phyloP scores from a whole-genome alignment of 1,139 yeast genomes.

The Taphrina communis region DNA sequence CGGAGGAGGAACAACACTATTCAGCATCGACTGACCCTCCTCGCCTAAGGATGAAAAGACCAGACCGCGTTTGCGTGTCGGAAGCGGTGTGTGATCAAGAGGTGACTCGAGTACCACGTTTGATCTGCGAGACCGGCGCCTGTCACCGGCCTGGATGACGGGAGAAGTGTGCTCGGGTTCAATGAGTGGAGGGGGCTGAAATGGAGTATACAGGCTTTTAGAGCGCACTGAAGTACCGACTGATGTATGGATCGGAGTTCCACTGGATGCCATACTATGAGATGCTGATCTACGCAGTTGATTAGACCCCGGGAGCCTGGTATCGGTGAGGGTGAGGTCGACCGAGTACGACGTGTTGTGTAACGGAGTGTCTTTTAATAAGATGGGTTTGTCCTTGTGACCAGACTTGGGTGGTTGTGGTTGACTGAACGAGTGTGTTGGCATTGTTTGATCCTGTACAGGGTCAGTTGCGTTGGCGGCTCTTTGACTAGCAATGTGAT shows the following conservation, averaged over 20 bases:
- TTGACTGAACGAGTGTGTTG: background rate
- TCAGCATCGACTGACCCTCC: background rate
- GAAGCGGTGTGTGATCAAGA: conserved; percentile 10
- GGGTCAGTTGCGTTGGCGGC: background rate
- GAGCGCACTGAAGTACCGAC: conserved; percentile 12
- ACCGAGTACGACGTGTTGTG: background rate
- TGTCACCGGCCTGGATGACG: conserved; percentile 18
- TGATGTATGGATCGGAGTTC: conserved; percentile 20
- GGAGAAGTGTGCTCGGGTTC: conserved; percentile 21
- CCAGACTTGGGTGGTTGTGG: conserved; percentile 1
- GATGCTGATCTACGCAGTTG: conserved; percentile 23
- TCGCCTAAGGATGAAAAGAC: conserved; percentile 15
- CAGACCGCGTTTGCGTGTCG: conserved; percentile 8
- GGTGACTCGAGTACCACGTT: conserved; percentile 16
- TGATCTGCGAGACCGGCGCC: conserved; percentile 26
- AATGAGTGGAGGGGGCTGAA: background rate
- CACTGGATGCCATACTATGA: conserved; percentile 5
- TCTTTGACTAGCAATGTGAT: no score
- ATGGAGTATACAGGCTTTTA: conserved; percentile 16
- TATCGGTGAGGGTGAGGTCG: background rate
- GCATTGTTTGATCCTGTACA: background rate
- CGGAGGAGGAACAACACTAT: background rate
- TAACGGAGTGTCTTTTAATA: conserved; percentile 5
- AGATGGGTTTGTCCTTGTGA: conserved; percentile 11
- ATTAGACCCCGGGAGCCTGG: background rate